Evolutionary conservation across 495 filamentous ascomycete species (phyloP), one percentile per base, ranked within the genome.

Genomic region (Penicillium samsonianum): DNA sequence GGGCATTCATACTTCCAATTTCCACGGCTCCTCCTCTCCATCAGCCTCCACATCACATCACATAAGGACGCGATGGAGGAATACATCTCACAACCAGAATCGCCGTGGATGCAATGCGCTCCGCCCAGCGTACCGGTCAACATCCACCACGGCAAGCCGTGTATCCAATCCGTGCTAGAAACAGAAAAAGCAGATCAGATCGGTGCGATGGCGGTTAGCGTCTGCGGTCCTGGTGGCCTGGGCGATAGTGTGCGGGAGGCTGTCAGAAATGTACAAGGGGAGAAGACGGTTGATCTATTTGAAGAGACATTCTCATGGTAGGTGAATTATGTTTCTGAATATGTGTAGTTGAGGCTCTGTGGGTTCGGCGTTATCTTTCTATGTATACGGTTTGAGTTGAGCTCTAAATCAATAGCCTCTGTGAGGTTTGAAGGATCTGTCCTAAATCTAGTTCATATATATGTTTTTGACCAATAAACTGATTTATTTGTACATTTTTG

Each of bases 261-360:
- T 19, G 75, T 78, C 4, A 62, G 76, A 4, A 49, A 67, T 50
- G 67, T 67, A 8, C 70, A 75, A 48, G 73, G 69, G 7, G 53
- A 62, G 45, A 71, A 68, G 43, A 70, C 64, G 10, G 65, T 78
- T 19, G 74, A 76, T 64, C 60, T 79, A 12, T 77, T 72, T 41
- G 76, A 78, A 53, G 76, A 77, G 60, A 52, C 72, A 14, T 79
- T 78, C 53, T 73, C 70, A 8, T 79, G 76, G 76, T 81, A 72
- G 57, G 67, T n/a, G 20, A 30, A 4, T 14, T 26, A 8, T 51
- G 7, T 28, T 51, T 58, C 42, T 57, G 25, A 28, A 57, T 46
- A 26, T 37, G 8, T 5, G 22, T 50, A 14, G 1, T 46, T 40
- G 35, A 44, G 23, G 25, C 47, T n/a, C 33, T 7, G 5, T n/a